Percentiles rank a stretch among this genome's conserved stretches.
phyloP scores from a whole-genome alignment of 352 stramenopile species.

The Pythium periplocum region DNA sequence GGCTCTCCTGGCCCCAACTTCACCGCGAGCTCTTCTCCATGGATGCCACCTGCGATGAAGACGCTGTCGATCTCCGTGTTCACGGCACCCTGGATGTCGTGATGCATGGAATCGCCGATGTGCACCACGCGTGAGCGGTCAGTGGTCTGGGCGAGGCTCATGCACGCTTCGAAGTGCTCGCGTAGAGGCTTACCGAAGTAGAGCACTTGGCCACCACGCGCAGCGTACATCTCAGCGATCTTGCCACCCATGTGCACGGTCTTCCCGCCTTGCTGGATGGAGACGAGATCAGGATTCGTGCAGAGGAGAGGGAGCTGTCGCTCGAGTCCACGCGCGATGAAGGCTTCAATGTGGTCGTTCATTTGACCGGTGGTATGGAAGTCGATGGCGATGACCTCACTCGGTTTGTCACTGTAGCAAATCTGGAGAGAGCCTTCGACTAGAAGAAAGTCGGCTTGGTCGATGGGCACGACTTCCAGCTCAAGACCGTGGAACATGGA shows the following conservation, averaged over 20 bases:
- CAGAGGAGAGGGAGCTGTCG: slow-evolving; percentile 74
- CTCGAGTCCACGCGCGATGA: slow-evolving; percentile 44
- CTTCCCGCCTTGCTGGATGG: slow-evolving; percentile 49
- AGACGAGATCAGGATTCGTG: slow-evolving; percentile 85
- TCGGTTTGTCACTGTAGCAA: slow-evolving; percentile 33
- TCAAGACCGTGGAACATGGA: slow-evolving; percentile 51
- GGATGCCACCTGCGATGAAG: slow-evolving; percentile 56
- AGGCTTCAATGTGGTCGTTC: slow-evolving; percentile 29
- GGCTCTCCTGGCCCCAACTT: background rate
- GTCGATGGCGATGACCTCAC: slow-evolving; percentile 30
- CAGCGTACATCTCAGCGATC: slow-evolving; percentile 79
- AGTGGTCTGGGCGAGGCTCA: slow-evolving; percentile 26
- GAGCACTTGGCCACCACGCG: slow-evolving; percentile 58
- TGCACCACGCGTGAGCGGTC: slow-evolving; percentile 39
- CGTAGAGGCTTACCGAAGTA: slow-evolving; percentile 85
- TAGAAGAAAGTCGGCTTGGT: slow-evolving; percentile 42
- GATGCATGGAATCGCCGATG: slow-evolving; percentile 62
- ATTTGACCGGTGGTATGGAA: slow-evolving; percentile 39
- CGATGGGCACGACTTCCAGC: slow-evolving; percentile 30
- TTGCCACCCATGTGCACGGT: slow-evolving; percentile 68
- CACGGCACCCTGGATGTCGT: slow-evolving; percentile 53
- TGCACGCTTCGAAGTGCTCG: slow-evolving; percentile 69
- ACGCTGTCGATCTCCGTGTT: slow-evolving; percentile 47
- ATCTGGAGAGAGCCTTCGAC: slow-evolving; percentile 55
- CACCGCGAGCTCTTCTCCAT: slow-evolving; percentile 33